These are phyloP conservation scores for Pleurotus cornucopiae DNA, from an alignment of 768 basidiomycete genomes.

Conservation along the genomic window DNA sequence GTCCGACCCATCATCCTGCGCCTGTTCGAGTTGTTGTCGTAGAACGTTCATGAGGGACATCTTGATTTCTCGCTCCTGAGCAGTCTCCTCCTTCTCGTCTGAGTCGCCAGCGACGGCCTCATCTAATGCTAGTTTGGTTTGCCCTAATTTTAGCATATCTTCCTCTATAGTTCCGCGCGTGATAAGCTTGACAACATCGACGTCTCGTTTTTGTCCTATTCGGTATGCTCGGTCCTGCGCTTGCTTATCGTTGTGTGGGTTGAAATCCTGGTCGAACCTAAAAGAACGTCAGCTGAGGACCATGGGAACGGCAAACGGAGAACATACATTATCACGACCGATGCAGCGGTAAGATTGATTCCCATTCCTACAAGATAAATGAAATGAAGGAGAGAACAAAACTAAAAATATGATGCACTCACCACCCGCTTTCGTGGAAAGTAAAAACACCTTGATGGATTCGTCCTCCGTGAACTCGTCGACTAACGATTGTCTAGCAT, in stretches of 20 bases:
- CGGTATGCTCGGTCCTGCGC: slow-evolving; percentile 97
- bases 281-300: background rate
- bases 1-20: slow-evolving; percentile 21
- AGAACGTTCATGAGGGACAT: slow-evolving; percentile 81
- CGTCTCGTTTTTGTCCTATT: slow-evolving; percentile 91
- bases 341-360: slow-evolving; percentile 94
- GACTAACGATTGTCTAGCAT: slow-evolving; percentile 87
- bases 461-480: slow-evolving; percentile 93
- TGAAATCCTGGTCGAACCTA: slow-evolving; percentile 98
- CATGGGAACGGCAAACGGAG: slow-evolving; percentile 1
- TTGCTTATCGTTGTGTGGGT: slow-evolving; percentile 96
- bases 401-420: slow-evolving; percentile 8
- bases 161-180: slow-evolving; percentile 93
- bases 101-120: slow-evolving; percentile 87
- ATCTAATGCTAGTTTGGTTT: slow-evolving; percentile 88
- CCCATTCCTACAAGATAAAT: slow-evolving; percentile 60
- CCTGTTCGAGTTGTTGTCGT: slow-evolving; percentile 74
- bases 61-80: slow-evolving; percentile 79
- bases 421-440: slow-evolving; percentile 90
- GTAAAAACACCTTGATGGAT: slow-evolving; percentile 81
- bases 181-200: slow-evolving; percentile 93
- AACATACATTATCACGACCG: slow-evolving; percentile 85
- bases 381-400: slow-evolving; percentile 1
- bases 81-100: slow-evolving; percentile 57
- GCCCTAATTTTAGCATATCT: slow-evolving; percentile 86